These are phyloP conservation scores for Gossypium mustelinum DNA, from an alignment of 345 rosid species.

Conservation along the genomic window DNA sequence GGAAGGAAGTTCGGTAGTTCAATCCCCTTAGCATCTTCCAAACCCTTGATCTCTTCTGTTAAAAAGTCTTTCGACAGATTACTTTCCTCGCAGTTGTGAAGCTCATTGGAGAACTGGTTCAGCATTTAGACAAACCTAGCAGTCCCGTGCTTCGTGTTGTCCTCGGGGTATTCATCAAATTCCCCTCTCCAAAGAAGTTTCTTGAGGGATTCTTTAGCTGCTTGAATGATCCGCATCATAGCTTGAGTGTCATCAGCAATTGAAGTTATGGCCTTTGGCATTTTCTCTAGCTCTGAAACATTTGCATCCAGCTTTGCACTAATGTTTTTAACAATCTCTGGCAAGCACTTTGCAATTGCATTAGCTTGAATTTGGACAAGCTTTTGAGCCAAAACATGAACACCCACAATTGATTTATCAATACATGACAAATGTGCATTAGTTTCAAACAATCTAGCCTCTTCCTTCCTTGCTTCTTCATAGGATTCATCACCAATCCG, in stretches of 20 bases:
- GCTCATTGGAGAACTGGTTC: not conserved
- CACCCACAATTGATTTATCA: not conserved
- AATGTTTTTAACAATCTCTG: not conserved
- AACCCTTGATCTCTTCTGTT: not conserved
- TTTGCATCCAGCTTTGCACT: not conserved
- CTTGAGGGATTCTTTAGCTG: not conserved
- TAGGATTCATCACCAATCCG: not conserved
- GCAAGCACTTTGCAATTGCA: not conserved
- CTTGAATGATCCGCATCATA: not conserved
- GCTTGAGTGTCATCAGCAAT: not conserved
- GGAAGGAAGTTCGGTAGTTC: not conserved
- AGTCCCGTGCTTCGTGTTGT: not conserved
- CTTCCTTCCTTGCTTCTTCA: not conserved
- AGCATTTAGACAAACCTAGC: not conserved
- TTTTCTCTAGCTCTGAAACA: not conserved
- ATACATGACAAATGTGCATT: not conserved
- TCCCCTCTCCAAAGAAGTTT: not conserved
- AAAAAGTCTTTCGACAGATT: not conserved
- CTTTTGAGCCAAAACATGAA: not conserved
- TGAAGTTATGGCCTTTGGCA: not conserved
- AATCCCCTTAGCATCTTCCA: not conserved
- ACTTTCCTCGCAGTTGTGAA: not conserved
- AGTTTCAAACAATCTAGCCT: not conserved
- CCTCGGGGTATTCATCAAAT: not conserved
- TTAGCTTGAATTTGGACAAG: not conserved